Evolutionary conservation across 2,329 filamentous ascomycete species (phyloP).

Genomic region (Alternaria hordeiaustralica): DNA sequence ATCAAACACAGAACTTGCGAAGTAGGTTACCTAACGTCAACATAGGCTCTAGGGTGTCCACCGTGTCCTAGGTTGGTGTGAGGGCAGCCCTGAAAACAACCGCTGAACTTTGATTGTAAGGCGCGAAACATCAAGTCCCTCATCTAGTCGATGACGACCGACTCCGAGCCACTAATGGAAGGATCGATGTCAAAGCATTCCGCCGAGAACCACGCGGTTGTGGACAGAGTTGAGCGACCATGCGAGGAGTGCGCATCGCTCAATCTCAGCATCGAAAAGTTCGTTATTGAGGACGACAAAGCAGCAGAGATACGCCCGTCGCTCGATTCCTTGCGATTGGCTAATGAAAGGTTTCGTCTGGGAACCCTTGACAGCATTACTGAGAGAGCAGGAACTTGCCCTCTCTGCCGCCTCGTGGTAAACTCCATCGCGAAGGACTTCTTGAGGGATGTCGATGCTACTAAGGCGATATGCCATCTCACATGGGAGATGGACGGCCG

Average conservation of each 20-base stretch:
- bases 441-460: background rate
- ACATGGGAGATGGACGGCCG: background rate
- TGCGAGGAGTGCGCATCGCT: background rate
- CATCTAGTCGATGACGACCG: too few species aligned
- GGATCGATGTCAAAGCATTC: too few species aligned
- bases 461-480: background rate
- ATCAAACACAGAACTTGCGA: too few species aligned
- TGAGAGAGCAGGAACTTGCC: background rate
- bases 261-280: background rate
- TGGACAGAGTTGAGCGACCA: background rate
- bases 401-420: background rate
- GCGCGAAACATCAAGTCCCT: too few species aligned
- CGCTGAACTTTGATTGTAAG: too few species aligned
- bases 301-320: background rate
- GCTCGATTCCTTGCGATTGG: background rate
- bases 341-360: background rate
- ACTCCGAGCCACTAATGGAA: too few species aligned
- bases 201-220: rapidly evolving
- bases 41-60: too few species aligned
- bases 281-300: background rate
- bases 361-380: background rate
- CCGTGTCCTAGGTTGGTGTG: too few species aligned
- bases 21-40: too few species aligned
- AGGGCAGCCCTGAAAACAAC: too few species aligned
- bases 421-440: background rate